phyloP scores from a whole-genome alignment of 192 early-diverging fungal genomes.

The Podila minutissima region DNA sequence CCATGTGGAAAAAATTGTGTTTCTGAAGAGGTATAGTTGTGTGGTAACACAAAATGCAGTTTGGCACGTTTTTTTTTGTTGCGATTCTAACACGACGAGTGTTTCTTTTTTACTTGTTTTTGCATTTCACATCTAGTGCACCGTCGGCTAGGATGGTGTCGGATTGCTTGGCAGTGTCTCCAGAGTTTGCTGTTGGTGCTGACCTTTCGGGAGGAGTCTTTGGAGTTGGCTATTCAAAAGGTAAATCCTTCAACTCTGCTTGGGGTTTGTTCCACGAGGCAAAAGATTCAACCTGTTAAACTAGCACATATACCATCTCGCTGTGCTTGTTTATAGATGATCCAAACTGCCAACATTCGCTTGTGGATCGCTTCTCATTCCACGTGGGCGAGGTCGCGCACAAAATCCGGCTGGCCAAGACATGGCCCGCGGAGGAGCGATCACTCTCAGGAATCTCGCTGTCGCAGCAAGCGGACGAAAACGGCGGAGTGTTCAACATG shows the following conservation, averaged over 20 bases:
- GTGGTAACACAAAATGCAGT: neutral
- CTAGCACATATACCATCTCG: neutral
- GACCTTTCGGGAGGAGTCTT: slow-evolving; percentile 37
- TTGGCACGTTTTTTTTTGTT: neutral
- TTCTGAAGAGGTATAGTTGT: slow-evolving; percentile 21
- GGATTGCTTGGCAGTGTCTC: slow-evolving; percentile 35
- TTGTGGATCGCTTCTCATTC: slow-evolving; percentile 41
- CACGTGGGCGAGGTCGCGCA: slow-evolving; percentile 30
- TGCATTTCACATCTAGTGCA: slow-evolving; percentile 6
- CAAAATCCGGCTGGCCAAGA: slow-evolving; percentile 26
- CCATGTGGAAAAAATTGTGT: slow-evolving; percentile 20
- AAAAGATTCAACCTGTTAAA: neutral
- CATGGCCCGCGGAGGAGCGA: slow-evolving; percentile 26
- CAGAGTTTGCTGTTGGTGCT: slow-evolving; percentile 29
- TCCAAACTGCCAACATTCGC: slow-evolving; percentile 23
- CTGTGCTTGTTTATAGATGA: neutral
- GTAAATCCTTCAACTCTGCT: neutral
- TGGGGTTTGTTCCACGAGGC: neutral
- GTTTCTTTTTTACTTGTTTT: neutral
- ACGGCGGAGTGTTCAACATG: neutral
- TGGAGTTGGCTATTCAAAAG: slow-evolving; percentile 35
- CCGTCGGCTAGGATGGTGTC: slow-evolving; percentile 20
- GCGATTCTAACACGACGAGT: neutral
- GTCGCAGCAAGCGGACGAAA: neutral
- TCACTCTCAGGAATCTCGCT: slow-evolving; percentile 22